Percentiles rank a stretch among this genome's conserved stretches.
Evolutionary conservation across 106 monocot species (phyloP).

Genomic region (Gastrodia elata): DNA sequence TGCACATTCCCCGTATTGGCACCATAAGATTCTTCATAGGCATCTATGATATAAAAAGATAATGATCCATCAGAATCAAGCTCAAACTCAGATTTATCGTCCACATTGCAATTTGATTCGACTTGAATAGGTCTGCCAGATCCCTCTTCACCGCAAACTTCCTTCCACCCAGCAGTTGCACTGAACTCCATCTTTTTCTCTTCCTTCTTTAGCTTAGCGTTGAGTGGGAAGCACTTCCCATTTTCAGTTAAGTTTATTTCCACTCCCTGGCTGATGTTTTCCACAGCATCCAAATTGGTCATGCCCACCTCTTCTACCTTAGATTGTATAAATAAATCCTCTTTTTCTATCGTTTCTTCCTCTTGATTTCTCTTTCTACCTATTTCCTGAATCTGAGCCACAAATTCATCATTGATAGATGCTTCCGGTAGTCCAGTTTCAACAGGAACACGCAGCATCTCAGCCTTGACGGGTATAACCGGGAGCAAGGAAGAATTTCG

Average conservation of each 20-base stretch:
- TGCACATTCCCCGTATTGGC: slow-evolving; percentile 61
- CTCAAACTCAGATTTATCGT: slow-evolving; percentile 50
- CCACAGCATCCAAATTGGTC: slow-evolving; percentile 9
- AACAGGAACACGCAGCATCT: not conserved
- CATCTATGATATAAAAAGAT: slow-evolving; percentile 85
- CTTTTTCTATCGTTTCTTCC: slow-evolving; percentile 10
- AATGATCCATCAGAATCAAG: slow-evolving; percentile 59
- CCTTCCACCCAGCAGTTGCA: slow-evolving; percentile 57
- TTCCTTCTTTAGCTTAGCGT: slow-evolving; percentile 52
- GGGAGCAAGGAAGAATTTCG: not conserved
- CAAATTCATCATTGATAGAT: not conserved
- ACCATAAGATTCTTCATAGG: slow-evolving; percentile 76
- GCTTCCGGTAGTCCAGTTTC: slow-evolving; percentile 12
- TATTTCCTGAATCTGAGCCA: slow-evolving; percentile 13
- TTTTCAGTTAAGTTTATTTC: not conserved
- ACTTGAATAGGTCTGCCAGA: slow-evolving; percentile 8
- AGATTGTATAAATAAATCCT: slow-evolving; percentile 8
- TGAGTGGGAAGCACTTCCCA: slow-evolving; percentile 28
- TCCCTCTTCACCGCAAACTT: slow-evolving; percentile 26
- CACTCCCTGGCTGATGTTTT: slow-evolving; percentile 15
- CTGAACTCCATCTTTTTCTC: slow-evolving; percentile 23
- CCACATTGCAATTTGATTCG: slow-evolving; percentile 15
- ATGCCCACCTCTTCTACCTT: not conserved
- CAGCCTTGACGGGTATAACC: slow-evolving; percentile 13
- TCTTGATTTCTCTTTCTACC: slow-evolving; percentile 1